Conservation (phyloP, 257 asterid species). For the Apocynum venetum region DNA sequence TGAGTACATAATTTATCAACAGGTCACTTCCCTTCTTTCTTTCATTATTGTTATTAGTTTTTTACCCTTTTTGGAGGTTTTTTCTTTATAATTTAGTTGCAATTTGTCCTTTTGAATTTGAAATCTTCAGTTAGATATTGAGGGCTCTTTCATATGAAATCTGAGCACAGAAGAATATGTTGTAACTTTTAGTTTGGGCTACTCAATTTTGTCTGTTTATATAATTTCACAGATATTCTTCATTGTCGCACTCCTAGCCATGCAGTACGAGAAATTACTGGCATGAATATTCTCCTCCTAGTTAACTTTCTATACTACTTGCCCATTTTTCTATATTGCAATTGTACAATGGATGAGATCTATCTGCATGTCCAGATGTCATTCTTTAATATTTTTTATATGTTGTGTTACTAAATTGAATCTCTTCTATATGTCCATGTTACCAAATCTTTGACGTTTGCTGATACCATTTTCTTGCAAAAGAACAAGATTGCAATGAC, state of each 20-base stretch:
- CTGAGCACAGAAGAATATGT: neutral
- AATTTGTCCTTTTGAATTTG: too few relatives aligned
- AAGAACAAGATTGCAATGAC: neutral
- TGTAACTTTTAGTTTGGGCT: neutral
- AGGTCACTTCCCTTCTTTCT: neutral
- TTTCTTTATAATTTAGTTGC: neutral
- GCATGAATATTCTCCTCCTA: conserved; percentile 26
- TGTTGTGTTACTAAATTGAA: neutral
- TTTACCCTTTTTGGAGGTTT: too few relatives aligned
- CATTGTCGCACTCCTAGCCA: conserved; percentile 76
- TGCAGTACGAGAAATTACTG: conserved; percentile 69
- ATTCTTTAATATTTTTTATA: neutral
- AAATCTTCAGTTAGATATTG: neutral
- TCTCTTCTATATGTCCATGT: neutral
- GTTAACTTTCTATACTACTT: conserved; percentile 3
- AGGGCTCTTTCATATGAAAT: neutral
- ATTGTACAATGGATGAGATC: neutral
- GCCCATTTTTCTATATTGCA: neutral
- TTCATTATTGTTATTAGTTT: too few relatives aligned
- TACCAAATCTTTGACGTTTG: neutral
- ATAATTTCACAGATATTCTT: conserved; percentile 60
- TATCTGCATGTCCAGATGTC: neutral
- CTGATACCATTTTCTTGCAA: neutral
- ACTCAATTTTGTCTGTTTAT: conserved; percentile 9
- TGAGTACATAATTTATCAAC: neutral